Conservation (phyloP, 768 basidiomycete species). For the Cubamyces sp. region DNA sequence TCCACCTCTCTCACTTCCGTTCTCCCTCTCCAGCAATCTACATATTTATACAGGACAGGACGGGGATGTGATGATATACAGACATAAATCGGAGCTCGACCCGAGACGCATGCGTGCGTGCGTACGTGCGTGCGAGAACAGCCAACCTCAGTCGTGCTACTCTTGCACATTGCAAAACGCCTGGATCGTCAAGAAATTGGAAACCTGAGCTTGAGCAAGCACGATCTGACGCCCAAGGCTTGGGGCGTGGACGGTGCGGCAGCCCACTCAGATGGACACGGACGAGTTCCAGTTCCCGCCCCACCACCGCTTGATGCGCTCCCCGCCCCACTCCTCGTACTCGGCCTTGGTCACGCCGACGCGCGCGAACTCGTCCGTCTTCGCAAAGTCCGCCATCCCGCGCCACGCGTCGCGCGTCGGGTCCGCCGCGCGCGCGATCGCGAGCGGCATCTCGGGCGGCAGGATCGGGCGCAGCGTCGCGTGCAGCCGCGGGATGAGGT, state of each 20-base stretch:
- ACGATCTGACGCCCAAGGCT: too few relatives aligned
- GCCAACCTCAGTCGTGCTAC: too few relatives aligned
- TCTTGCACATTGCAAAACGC: too few relatives aligned
- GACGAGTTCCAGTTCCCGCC: conserved; percentile 84
- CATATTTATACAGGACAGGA: conserved; percentile 22
- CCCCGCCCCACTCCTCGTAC: conserved; percentile 90
- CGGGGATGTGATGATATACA: background rate
- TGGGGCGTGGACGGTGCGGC: too few relatives aligned
- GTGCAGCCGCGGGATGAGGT: conserved; percentile 69
- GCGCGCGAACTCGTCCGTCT: conserved; percentile 53
- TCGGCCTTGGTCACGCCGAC: conserved; percentile 74
- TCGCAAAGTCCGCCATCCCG: conserved; percentile 84
- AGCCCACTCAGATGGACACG: conserved; percentile 18
- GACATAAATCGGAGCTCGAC: background rate
- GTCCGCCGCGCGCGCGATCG: conserved; percentile 65
- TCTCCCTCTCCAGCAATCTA: conserved; percentile 20
- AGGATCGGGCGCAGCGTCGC: conserved; percentile 80
- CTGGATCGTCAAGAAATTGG: too few relatives aligned
- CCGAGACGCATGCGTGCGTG: background rate
- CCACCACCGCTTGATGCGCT: conserved; percentile 88
- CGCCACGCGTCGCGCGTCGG: conserved; percentile 83
- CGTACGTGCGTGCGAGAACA: background rate
- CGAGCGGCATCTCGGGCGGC: conserved; percentile 78
- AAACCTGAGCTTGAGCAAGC: too few relatives aligned
- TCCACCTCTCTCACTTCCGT: too few relatives aligned